Percentiles rank a stretch among this genome's conserved stretches.
Evolutionary conservation across 2,329 filamentous ascomycete genomes (phyloP).

Genomic region (Lecanicillium sp.): DNA sequence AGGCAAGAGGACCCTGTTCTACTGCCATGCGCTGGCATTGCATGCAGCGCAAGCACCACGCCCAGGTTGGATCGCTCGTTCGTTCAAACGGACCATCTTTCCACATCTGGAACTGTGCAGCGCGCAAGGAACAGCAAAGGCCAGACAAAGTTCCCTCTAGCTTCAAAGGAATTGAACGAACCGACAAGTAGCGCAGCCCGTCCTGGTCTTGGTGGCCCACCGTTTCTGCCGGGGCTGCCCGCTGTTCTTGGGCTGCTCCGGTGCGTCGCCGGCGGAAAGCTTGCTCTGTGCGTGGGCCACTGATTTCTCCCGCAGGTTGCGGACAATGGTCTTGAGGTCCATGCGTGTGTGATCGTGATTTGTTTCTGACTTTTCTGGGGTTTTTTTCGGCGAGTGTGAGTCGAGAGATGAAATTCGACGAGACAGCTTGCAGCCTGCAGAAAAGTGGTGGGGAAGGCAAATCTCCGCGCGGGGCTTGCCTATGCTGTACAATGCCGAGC

Average conservation of each 20-base stretch:
- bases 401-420: background rate
- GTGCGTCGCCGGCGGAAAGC: too few species aligned
- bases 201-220: slow-evolving; percentile 14
- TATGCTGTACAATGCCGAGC: too few species aligned
- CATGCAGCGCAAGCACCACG: too few species aligned
- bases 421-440: too few species aligned
- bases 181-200: slow-evolving; percentile 14
- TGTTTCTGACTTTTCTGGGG: background rate
- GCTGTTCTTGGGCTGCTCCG: slow-evolving; percentile 2
- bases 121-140: background rate
- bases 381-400: background rate
- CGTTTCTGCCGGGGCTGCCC: slow-evolving; percentile 12
- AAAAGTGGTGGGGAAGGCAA: too few species aligned
- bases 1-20: background rate
- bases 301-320: slow-evolving; percentile 3
- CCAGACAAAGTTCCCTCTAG: background rate
- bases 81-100: too few species aligned
- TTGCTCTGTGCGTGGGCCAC: slow-evolving; percentile 7
- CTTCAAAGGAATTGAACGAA: too few species aligned
- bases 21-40: background rate
- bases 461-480: too few species aligned
- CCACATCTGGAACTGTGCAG: too few species aligned
- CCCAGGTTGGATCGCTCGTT: too few species aligned
- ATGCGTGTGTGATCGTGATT: too few species aligned
- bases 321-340: slow-evolving; percentile 12